A percentile compares a stretch with the other conserved stretches of the same genome.
phyloP scores from a whole-genome alignment of 208 protist genomes.

The Wallacemonas sp. region DNA sequence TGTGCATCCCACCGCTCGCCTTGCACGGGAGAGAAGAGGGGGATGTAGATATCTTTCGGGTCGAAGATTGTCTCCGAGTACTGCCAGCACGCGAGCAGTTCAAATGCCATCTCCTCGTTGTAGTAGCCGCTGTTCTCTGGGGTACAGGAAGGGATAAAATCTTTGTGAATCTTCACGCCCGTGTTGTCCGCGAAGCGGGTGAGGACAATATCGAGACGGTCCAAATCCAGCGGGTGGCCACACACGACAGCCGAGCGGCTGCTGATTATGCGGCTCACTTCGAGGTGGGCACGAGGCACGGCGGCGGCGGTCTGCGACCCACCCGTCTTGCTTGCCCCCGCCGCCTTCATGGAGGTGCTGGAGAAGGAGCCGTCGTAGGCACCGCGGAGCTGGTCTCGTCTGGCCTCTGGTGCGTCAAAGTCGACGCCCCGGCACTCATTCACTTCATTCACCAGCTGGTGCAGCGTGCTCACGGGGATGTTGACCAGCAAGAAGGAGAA shows the following conservation, averaged over 20 bases:
- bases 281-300: slow-evolving; percentile 51
- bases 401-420: background rate
- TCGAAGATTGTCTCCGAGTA: slow-evolving; percentile 45
- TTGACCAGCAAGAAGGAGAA: slow-evolving; percentile 75
- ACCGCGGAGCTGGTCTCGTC: background rate
- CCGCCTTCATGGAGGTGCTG: background rate
- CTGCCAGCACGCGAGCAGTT: slow-evolving; percentile 56
- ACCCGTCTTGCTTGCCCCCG: background rate
- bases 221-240: slow-evolving; percentile 74
- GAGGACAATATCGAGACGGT: slow-evolving; percentile 59
- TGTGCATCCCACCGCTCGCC: slow-evolving; percentile 42
- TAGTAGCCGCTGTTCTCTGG: slow-evolving; percentile 74
- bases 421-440: slow-evolving; percentile 43
- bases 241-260: slow-evolving; percentile 65
- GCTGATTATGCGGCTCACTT: slow-evolving; percentile 72
- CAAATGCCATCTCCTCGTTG: slow-evolving; percentile 52
- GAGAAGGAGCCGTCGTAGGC: background rate
- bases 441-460: slow-evolving; percentile 53
- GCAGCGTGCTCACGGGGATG: slow-evolving; percentile 59
- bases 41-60: slow-evolving; percentile 38
- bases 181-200: slow-evolving; percentile 53
- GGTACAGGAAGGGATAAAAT: slow-evolving; percentile 52
- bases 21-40: slow-evolving; percentile 73
- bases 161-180: slow-evolving; percentile 70
- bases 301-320: background rate